Base-by-base conservation (phyloP, 1,284 basidiomycete genomes). In the Marasmius tenuissimus region DNA sequence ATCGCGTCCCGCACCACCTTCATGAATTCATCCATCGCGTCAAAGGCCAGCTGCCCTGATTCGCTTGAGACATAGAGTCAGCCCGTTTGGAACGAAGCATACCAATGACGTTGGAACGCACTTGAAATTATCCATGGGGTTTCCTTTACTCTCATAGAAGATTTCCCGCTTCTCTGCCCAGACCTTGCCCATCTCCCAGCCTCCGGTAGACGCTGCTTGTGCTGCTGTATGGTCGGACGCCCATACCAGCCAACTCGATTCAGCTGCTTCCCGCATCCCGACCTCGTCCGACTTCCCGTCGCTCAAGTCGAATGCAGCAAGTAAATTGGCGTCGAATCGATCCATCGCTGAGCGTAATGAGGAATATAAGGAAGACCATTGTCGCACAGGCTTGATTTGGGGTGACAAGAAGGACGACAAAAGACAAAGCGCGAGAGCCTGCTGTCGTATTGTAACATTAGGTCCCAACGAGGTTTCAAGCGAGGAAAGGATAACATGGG, bases 111-210 rank as follows among this genome's bases (percentile, higher is more conserved):
- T 33, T 39, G 39, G 34, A 65, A 82, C 92, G 73, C 72, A 93
- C 89, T 89, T 89, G 70, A 96, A 87, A 74, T 97, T 97, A 64
- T 90, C 87, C 42, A 91, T 70, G 0, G 95, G 85, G 67, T 92
- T 85, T 88, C 93, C 96, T 56, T 83, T 81, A 61, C 87, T 85
- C 69, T 94, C 90, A 73, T 96, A 97, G 70, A 98, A 94, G n/a
- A 97, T 87, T 71, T 96, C 94, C 35, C 91, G 79, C 76, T 97
- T 97, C 75, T 98, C 96, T 1, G 93, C 88, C 92, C 96, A 98
- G 18, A 95, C 89, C 59, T 92, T 86, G 0, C 92, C 93, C 79
- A 95, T 87, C 72, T 96, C 94, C 94, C 94, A 96, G 63, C 93
- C 92, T 2, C 63, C 68, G 18, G 68, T 67, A n/a, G 20, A 11